A percentile compares a stretch with the other conserved stretches of the same genome.
Conservation (phyloP, 768 basidiomycete genomes). For the Lactarius vividus region DNA sequence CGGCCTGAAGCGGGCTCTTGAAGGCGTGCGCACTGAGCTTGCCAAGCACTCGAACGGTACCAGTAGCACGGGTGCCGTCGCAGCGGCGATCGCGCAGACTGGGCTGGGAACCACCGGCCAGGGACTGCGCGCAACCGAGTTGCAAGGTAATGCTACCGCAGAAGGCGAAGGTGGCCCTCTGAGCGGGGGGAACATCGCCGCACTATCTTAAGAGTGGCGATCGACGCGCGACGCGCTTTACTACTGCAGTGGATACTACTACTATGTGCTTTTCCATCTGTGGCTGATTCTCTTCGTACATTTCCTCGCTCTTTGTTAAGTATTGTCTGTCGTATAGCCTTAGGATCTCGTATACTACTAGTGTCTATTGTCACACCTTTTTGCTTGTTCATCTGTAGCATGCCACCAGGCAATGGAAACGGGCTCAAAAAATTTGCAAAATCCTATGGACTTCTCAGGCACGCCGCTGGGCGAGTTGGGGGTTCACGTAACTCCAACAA, state of each 20-base stretch:
- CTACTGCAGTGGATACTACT: neutral
- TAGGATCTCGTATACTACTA: conserved; percentile 25
- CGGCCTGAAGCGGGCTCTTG: conserved; percentile 67
- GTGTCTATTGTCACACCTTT: neutral
- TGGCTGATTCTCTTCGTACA: neutral
- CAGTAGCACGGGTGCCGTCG: conserved; percentile 28
- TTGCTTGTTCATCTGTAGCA: neutral
- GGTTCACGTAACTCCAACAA: no score
- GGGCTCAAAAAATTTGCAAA: no score
- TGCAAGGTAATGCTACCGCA: conserved; percentile 42
- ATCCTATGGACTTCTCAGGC: no score
- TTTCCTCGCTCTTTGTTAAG: conserved; percentile 20
- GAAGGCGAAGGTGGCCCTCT: conserved; percentile 57
- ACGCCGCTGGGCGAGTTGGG: no score
- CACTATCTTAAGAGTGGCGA: conserved; percentile 39
- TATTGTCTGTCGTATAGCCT: conserved; percentile 24
- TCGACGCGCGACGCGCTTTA: neutral
- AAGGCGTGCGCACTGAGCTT: conserved; percentile 63
- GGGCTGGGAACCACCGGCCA: conserved; percentile 58
- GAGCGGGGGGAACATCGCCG: conserved; percentile 52
- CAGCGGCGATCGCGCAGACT: conserved; percentile 36
- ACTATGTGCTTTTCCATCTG: neutral
- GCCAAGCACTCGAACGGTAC: conserved; percentile 46
- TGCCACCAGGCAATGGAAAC: neutral
- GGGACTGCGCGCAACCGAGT: conserved; percentile 55